A percentile compares a stretch with the other conserved stretches of the same genome.
Evolutionary conservation across 83 land plant genomes (phyloP).

Genomic region (Thuja plicata): DNA sequence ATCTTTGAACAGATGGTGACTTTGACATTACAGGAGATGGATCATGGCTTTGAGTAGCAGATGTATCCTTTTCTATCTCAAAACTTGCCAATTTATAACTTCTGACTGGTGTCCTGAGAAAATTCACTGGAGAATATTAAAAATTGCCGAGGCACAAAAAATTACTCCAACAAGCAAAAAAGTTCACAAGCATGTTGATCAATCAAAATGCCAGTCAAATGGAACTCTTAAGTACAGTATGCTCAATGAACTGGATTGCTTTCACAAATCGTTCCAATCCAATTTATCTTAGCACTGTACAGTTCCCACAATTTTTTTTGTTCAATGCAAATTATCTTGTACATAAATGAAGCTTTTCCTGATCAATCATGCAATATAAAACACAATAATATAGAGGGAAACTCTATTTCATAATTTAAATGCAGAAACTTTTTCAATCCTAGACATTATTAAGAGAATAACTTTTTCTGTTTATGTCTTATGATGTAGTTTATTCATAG

Average conservation of each 20-base stretch:
- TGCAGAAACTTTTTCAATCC: not conserved
- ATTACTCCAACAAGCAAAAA: not conserved
- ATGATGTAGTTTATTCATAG: not conserved
- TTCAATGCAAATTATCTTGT: not conserved
- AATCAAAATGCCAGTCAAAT: not conserved
- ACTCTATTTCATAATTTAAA: not conserved
- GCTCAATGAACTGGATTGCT: not conserved
- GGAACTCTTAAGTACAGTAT: not conserved
- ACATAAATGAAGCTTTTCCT: not conserved
- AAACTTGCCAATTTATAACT: conserved; percentile 26
- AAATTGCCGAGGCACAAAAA: not conserved
- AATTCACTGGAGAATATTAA: not conserved
- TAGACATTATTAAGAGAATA: not conserved
- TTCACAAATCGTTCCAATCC: not conserved
- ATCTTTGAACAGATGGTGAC: conserved; percentile 37
- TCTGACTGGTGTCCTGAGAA: conserved; percentile 35
- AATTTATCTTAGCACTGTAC: not conserved
- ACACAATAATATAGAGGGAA: no score
- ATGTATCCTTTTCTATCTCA: not conserved
- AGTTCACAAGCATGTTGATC: not conserved
- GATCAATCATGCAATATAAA: not conserved
- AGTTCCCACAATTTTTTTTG: not conserved
- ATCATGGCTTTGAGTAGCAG: conserved; percentile 8
- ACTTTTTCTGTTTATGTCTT: not conserved
- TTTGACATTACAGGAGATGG: conserved; percentile 34